Evolutionary conservation across 495 filamentous ascomycete species (phyloP).

Genomic region (Trichoderma reesei): DNA sequence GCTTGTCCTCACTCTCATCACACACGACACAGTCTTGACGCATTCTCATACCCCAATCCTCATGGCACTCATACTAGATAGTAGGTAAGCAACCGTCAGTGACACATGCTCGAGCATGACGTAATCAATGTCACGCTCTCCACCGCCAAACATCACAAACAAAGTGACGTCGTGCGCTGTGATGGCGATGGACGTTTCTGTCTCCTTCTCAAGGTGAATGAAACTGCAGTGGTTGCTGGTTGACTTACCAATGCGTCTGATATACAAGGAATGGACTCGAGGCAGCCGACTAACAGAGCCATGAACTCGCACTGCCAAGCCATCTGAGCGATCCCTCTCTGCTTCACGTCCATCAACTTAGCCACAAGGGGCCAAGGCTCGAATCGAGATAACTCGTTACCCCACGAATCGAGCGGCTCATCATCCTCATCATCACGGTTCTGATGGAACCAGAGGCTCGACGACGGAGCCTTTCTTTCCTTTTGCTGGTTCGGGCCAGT

Average conservation of each 20-base stretch:
- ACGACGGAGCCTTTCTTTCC: too few species aligned
- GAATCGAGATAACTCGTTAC: too few species aligned
- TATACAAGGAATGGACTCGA: too few species aligned
- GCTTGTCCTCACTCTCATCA: too few species aligned
- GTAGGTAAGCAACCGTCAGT: background rate
- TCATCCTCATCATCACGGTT: background rate
- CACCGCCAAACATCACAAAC: background rate
- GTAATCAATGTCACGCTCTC: background rate
- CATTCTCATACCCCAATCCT: too few species aligned
- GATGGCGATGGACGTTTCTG: background rate
- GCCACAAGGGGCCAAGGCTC: background rate
- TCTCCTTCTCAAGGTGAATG: too few species aligned
- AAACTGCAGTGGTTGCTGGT: too few species aligned
- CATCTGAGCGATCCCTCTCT: background rate
- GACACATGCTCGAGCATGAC: background rate
- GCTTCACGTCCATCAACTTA: background rate
- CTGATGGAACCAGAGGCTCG: background rate
- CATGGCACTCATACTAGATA: too few species aligned
- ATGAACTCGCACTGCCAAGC: background rate
- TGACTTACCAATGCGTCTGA: too few species aligned
- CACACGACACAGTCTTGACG: background rate
- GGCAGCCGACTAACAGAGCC: too few species aligned
- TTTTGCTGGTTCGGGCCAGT: background rate
- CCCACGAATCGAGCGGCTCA: too few species aligned
- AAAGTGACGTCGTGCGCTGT: background rate